Conservation (phyloP, 1,139 yeast genomes). For the Arxiozyma telluris region DNA sequence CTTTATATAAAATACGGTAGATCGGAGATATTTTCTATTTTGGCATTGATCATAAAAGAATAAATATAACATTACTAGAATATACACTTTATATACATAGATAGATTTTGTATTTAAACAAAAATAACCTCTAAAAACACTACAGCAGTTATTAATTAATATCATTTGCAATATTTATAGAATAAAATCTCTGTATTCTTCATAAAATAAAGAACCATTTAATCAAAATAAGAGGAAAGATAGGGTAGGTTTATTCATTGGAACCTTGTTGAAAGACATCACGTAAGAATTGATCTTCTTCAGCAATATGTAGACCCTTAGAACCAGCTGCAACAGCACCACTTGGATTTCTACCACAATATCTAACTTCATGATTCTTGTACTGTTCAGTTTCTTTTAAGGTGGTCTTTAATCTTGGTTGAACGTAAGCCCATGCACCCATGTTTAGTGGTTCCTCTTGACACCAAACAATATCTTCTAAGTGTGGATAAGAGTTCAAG, state of each 20-base stretch:
- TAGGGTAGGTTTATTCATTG: neutral
- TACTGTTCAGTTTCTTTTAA: conserved; percentile 66
- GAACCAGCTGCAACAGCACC: conserved; percentile 98
- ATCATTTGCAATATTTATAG: neutral
- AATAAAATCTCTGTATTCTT: neutral
- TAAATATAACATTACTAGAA: no score
- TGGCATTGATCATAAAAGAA: neutral
- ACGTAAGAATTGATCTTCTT: conserved; percentile 78
- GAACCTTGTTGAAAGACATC: conserved; percentile 47
- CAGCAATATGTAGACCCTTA: conserved; percentile 77
- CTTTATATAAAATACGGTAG: no score
- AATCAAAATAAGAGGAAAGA: no score
- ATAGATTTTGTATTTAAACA: neutral
- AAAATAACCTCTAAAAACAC: no score
- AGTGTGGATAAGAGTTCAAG: conserved; percentile 68
- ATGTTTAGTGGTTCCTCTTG: conserved; percentile 99
- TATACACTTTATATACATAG: neutral
- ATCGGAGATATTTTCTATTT: no score
- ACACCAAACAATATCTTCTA: conserved; percentile 89
- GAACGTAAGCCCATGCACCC: conserved; percentile 76
- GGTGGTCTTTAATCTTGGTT: conserved; percentile 74
- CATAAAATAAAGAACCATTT: no score
- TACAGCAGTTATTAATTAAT: neutral
- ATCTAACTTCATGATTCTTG: conserved; percentile 54
- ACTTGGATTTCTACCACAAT: conserved; percentile 96